phyloP scores from a whole-genome alignment of 306 rosid genomes.

The Fragaria iinumae region DNA sequence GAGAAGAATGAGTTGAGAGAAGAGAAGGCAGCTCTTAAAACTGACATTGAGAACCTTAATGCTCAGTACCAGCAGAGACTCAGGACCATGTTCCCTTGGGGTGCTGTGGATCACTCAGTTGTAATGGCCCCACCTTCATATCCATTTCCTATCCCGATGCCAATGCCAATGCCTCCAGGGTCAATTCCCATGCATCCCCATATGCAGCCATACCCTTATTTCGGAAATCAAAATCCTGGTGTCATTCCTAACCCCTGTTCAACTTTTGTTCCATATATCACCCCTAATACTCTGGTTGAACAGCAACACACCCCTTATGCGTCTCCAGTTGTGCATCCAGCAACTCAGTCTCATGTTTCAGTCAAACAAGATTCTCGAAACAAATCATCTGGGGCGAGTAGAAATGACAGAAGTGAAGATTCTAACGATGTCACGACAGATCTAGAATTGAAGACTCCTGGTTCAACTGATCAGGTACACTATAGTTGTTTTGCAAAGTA shows the following conservation, averaged over 20 bases:
- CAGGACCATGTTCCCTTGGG: constrained; percentile 40
- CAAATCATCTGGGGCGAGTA: constrained; percentile 56
- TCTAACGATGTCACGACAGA: constrained; percentile 63
- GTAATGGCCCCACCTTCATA: constrained; percentile 43
- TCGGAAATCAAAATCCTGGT: constrained; percentile 33
- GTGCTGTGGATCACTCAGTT: constrained; percentile 41
- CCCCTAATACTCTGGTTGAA: constrained; percentile 58
- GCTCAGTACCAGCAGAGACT: constrained; percentile 41
- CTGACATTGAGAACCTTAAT: constrained; percentile 45
- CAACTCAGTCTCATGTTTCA: constrained; percentile 39
- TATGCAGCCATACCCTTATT: constrained; percentile 42
- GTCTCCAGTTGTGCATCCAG: constrained; percentile 54
- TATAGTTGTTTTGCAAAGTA: background rate
- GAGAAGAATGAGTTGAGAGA: constrained; percentile 51
- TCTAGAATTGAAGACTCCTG: constrained; percentile 79
- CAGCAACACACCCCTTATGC: constrained; percentile 55
- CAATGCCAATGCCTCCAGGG: constrained; percentile 42
- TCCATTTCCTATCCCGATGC: constrained; percentile 46
- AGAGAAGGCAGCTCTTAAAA: constrained; percentile 43
- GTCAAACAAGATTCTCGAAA: constrained; percentile 52
- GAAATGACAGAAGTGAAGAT: constrained; percentile 42
- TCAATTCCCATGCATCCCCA: constrained; percentile 45
- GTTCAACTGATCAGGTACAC: constrained; percentile 73
- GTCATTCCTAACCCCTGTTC: constrained; percentile 49
- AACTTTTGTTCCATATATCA: constrained; percentile 61